Percentiles rank a stretch among this genome's conserved stretches.
Conservation (phyloP, 768 basidiomycete genomes). For the Lentinus tigrinus region DNA sequence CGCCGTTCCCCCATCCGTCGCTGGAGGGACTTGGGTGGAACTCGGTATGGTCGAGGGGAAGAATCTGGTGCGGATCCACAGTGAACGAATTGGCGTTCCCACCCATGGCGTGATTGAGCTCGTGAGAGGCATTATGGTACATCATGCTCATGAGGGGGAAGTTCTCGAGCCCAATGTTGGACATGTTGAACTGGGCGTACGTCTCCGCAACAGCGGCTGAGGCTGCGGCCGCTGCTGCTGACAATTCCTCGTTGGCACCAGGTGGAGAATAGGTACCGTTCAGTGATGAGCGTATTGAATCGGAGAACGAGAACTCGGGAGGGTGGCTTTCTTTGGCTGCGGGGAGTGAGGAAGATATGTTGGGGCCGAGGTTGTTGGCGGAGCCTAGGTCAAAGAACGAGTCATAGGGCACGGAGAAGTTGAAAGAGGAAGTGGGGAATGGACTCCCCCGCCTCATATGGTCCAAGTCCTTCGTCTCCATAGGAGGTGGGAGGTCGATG, state of each 20-base stretch:
- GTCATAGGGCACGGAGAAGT: constrained; percentile 68
- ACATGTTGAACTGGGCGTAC: constrained; percentile 65
- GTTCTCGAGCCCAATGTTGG: constrained; percentile 56
- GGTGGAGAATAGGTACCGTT: constrained; percentile 23
- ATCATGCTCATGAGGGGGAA: constrained; percentile 65
- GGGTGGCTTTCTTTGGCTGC: constrained; percentile 14
- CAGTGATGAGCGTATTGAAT: constrained; percentile 24
- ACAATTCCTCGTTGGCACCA: constrained; percentile 47
- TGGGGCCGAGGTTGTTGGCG: constrained; percentile 22
- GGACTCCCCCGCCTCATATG: constrained; percentile 36
- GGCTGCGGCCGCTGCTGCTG: constrained; percentile 62
- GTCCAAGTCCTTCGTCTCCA: constrained; percentile 39
- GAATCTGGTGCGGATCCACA: constrained; percentile 91
- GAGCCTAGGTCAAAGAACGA: constrained; percentile 48
- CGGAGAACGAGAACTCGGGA: constrained; percentile 14
- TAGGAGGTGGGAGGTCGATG: constrained; percentile 29
- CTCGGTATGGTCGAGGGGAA: constrained; percentile 44
- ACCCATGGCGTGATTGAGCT: constrained; percentile 37
- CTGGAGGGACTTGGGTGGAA: constrained; percentile 80
- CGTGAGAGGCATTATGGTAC: constrained; percentile 47
- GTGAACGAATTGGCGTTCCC: constrained; percentile 46
- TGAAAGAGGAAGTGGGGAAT: constrained; percentile 70
- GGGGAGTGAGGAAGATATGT: constrained; percentile 31
- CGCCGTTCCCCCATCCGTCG: constrained; percentile 75
- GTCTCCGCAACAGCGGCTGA: constrained; percentile 71